Evolutionary conservation across 2,329 filamentous ascomycete genomes (phyloP), one percentile per base, ranked within the genome.

Genomic region (Tetracladium maxilliforme): DNA sequence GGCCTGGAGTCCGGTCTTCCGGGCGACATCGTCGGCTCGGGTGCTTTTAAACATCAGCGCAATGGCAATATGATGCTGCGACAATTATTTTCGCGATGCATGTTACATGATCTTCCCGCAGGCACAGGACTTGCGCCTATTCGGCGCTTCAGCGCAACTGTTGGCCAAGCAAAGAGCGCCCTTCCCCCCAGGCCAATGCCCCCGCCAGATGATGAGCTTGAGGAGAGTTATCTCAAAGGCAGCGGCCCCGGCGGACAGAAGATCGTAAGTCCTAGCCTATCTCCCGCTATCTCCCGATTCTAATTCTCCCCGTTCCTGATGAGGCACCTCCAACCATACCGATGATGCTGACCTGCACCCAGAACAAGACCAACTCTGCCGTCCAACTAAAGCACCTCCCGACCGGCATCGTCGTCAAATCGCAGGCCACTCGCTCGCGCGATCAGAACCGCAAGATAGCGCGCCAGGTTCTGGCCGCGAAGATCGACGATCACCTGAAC

Each of bases 341-440:
- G 7, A 19, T 18, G 18, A 11, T 31, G 21, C 22, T 23, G 9
- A 14, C 9, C n/a, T 9, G n/a, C 14, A 19, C 15, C 21, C 32
- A 75, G 77, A 98, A 98, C 55, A 98, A 98, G 70, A 98, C 90
- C 14, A 84, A 75, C 36, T 94, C 82, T 1, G 87, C 87, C 19
- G 87, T 94, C 3, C 90, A 98, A 48, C 62, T 98, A 18, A 90
- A 77, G 38, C 90, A 98, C 49, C 55, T 79, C 10, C 83, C 87
- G 6, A 92, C 86, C 1, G 87, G 87, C 32, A 71, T 94, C 26
- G 86, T 95, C 10, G 70, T 98, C 34, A 98, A 98, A 55, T 87
- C 72, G 28, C 90, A 98, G 52, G 83, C 77, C 12, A 95, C 90
- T 7, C 74, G 90, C 23, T 92, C 81, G 2, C 71, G 83, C 11